phyloP scores from a whole-genome alignment of 441 rosid species.

The Corymbia calophylla region DNA sequence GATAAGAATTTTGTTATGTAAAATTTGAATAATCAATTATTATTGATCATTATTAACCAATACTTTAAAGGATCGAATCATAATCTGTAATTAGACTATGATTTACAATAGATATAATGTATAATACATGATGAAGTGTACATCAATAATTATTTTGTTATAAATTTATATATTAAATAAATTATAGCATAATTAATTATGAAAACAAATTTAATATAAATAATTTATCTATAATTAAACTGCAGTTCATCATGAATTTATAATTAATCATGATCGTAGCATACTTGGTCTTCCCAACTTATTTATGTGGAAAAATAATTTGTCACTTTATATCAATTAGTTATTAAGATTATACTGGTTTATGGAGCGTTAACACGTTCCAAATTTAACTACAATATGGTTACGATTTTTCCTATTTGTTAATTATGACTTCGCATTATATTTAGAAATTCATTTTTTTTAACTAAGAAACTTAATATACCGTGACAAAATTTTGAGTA shows the following conservation, averaged over 20 bases:
- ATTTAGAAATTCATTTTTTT: not conserved
- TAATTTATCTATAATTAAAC: not conserved
- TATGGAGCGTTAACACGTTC: not conserved
- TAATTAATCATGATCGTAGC: not conserved
- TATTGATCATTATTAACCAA: not conserved
- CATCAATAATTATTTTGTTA: no score
- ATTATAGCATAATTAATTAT: no score
- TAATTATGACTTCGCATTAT: not conserved
- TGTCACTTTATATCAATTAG: not conserved
- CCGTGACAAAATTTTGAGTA: accelerated
- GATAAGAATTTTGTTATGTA: not conserved
- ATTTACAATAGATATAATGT: no score
- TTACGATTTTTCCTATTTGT: no score
- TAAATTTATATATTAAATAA: no score
- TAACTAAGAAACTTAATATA: not conserved
- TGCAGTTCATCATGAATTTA: not conserved
- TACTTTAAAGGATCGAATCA: not conserved
- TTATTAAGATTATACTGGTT: not conserved
- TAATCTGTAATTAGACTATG: not conserved
- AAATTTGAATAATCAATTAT: not conserved
- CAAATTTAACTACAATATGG: no score
- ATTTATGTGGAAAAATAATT: not conserved
- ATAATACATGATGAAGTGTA: no score
- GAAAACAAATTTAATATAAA: no score
- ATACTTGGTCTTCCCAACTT: not conserved